Percentiles rank a stretch among this genome's conserved stretches.
phyloP scores from a whole-genome alignment of 495 filamentous ascomycete species.

The Daldinia childiae region DNA sequence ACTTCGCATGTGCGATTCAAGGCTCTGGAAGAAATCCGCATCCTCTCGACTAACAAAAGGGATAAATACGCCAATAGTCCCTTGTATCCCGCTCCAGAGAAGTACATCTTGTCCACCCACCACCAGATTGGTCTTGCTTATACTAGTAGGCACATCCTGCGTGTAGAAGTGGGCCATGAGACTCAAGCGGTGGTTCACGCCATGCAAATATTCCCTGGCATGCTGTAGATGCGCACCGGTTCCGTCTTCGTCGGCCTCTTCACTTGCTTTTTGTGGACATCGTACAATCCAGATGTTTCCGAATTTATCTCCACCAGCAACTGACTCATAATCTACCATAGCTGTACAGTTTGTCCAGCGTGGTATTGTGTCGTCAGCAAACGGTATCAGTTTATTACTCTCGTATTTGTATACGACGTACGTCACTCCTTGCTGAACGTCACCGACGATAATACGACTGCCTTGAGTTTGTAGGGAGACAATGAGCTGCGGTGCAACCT shows the following conservation, averaged over 20 bases:
- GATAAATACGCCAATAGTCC: slow-evolving; percentile 90
- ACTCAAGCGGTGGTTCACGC: slow-evolving; percentile 82
- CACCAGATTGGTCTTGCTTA: slow-evolving; percentile 89
- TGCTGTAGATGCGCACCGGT: slow-evolving; percentile 89
- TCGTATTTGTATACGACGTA: slow-evolving; percentile 94
- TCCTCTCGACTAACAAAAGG: slow-evolving; percentile 92
- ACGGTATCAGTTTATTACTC: slow-evolving; percentile 89
- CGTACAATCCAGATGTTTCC: slow-evolving; percentile 94
- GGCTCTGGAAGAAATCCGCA: slow-evolving; percentile 94
- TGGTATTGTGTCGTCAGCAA: slow-evolving; percentile 86
- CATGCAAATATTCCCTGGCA: slow-evolving; percentile 87
- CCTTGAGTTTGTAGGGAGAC: slow-evolving; percentile 90
- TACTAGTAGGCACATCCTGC: slow-evolving; percentile 89
- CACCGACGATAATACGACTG: slow-evolving; percentile 88
- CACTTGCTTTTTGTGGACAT: slow-evolving; percentile 84
- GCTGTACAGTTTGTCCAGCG: slow-evolving; percentile 87
- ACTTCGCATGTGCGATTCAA: slow-evolving; percentile 84
- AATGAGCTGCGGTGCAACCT: slow-evolving; percentile 82
- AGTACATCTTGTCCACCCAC: slow-evolving; percentile 91
- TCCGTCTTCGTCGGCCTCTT: slow-evolving; percentile 91
- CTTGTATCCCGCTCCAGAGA: slow-evolving; percentile 93
- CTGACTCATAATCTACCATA: slow-evolving; percentile 98
- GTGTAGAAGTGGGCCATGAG: slow-evolving; percentile 88
- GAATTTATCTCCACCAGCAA: slow-evolving; percentile 96
- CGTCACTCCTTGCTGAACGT: slow-evolving; percentile 88